phyloP scores from a whole-genome alignment of 2,329 filamentous ascomycete genomes.

The Apiospora hydei region DNA sequence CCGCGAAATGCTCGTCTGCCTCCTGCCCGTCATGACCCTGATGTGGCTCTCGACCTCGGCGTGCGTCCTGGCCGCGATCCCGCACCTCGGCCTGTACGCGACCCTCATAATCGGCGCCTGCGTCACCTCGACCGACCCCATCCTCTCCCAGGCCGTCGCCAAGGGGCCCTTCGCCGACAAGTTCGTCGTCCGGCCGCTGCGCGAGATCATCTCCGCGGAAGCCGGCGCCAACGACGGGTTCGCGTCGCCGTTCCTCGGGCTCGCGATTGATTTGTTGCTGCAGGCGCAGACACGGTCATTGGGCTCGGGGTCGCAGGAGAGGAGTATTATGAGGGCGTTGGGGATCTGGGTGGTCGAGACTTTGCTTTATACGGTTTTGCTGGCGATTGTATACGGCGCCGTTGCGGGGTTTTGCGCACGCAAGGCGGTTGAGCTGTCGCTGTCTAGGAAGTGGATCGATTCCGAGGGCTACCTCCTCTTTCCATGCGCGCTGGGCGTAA shows the following conservation, averaged over 20 bases:
- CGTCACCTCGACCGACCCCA: constrained; percentile 68
- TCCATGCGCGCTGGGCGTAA: constrained; percentile 57
- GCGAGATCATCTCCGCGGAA: constrained; percentile 70
- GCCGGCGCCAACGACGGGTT: constrained; percentile 69
- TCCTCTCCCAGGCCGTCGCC: constrained; percentile 67
- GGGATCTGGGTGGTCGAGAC: constrained; percentile 65
- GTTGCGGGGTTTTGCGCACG: constrained; percentile 57
- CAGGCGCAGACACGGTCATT: background rate
- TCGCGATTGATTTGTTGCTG: constrained; percentile 49
- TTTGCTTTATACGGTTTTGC: constrained; percentile 64
- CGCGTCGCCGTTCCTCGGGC: constrained; percentile 66
- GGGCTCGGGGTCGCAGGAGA: background rate
- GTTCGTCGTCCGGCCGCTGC: constrained; percentile 62
- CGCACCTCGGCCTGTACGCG: constrained; percentile 59
- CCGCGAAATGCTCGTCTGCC: constrained; percentile 61
- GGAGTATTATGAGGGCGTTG: background rate
- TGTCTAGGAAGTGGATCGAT: constrained; percentile 61
- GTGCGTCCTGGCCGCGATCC: constrained; percentile 62
- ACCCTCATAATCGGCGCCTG: constrained; percentile 66
- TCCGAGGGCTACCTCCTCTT: constrained; percentile 61
- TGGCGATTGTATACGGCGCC: constrained; percentile 60
- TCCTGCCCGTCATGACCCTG: constrained; percentile 67
- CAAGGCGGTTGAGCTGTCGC: constrained; percentile 53
- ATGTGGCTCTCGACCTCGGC: constrained; percentile 67
- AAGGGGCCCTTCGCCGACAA: constrained; percentile 70